Percentiles rank a stretch among this genome's conserved stretches.
Conservation (phyloP, 2,329 filamentous ascomycete genomes). For the Fusarium nygamai region DNA sequence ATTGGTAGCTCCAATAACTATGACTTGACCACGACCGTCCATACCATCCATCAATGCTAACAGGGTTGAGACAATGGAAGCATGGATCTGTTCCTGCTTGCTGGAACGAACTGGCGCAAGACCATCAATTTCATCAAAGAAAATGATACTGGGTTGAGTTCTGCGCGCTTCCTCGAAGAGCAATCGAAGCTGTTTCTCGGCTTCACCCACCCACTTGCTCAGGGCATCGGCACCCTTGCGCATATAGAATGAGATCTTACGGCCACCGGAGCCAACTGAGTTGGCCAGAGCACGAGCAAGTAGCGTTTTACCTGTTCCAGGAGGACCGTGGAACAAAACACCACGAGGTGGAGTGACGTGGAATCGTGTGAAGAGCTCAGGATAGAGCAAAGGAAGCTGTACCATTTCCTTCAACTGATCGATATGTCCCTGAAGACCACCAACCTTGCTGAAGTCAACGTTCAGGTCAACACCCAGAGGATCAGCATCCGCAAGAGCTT, state of each 20-base stretch:
- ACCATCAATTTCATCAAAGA: conserved; percentile 99
- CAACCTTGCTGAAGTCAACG: conserved; percentile 94
- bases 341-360: conserved; percentile 94
- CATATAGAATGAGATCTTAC: conserved; percentile 99
- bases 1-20: conserved; percentile 99
- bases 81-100: conserved; percentile 98
- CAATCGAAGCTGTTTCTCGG: conserved; percentile 91
- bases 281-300: conserved; percentile 92
- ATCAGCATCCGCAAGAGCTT: conserved; percentile 91
- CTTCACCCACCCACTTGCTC: conserved; percentile 99
- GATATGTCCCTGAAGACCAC: conserved; percentile 91
- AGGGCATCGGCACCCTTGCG: conserved; percentile 96
- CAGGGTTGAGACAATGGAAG: conserved; percentile 95
- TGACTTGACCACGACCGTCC: conserved; percentile 97
- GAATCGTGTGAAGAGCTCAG: conserved; percentile 90
- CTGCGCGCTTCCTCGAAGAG: conserved; percentile 96
- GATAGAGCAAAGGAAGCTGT: conserved; percentile 90
- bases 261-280: conserved; percentile 86
- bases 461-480: conserved; percentile 92
- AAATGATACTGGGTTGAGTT: conserved; percentile 98
- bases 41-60: conserved; percentile 96
- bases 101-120: conserved; percentile 95
- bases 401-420: conserved; percentile 99
- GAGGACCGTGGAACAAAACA: conserved; percentile 95
- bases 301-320: conserved; percentile 97